Evolutionary conservation across 225 moss, liverwort and hornwort genomes (phyloP).

Genomic region (Bryum argenteum): DNA sequence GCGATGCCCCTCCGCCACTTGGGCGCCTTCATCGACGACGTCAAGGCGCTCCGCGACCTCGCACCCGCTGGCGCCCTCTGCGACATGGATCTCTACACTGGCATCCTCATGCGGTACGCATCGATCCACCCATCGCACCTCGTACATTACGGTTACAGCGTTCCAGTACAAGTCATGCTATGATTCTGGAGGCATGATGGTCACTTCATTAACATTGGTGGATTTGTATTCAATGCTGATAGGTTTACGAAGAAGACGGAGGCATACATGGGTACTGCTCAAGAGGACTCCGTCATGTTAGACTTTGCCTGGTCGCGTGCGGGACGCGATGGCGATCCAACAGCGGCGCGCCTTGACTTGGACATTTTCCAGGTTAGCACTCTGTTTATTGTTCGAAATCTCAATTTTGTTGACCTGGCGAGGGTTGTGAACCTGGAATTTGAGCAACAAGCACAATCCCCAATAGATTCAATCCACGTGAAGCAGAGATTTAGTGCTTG

Average conservation of each 20-base stretch:
- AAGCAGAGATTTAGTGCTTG: too few relatives aligned
- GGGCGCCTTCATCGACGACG: constrained; percentile 44
- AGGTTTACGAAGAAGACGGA: constrained; percentile 27
- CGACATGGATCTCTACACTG: constrained; percentile 39
- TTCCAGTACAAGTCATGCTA: too few relatives aligned
- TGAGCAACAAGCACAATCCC: too few relatives aligned
- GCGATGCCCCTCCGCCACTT: constrained; percentile 29
- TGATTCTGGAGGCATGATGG: too few relatives aligned
- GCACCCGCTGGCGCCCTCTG: constrained; percentile 26
- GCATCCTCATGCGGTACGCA: constrained; percentile 41
- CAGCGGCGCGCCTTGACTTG: constrained; percentile 21
- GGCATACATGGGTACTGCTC: constrained; percentile 45
- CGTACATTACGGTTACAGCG: too few relatives aligned
- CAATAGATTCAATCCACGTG: too few relatives aligned
- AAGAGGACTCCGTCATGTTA: constrained; percentile 31
- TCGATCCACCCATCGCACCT: too few relatives aligned
- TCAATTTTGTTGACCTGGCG: too few relatives aligned
- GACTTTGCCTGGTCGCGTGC: constrained; percentile 33
- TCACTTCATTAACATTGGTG: not conserved
- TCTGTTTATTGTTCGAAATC: too few relatives aligned
- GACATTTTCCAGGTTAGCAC: constrained; percentile 34
- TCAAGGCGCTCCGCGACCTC: constrained; percentile 39
- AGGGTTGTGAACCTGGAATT: too few relatives aligned
- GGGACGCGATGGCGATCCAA: not conserved
- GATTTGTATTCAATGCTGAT: not conserved